Percentiles rank a stretch among this genome's conserved stretches.
phyloP scores from a whole-genome alignment of 768 basidiomycete genomes.

The Phanerodontia chrysosporium region DNA sequence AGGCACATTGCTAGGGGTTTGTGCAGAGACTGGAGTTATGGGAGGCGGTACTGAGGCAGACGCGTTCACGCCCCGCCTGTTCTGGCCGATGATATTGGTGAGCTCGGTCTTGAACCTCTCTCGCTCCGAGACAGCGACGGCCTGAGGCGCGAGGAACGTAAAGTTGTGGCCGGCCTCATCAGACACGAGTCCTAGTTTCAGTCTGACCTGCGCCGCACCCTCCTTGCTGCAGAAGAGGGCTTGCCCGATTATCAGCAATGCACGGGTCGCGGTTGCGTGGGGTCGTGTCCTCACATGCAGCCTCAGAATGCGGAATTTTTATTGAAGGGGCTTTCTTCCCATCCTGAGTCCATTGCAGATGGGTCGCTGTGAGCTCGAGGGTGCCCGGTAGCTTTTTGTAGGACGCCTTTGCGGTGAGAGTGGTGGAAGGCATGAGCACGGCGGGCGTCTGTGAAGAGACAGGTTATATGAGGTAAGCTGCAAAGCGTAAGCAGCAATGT shows the following conservation, averaged over 20 bases:
- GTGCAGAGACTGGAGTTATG: constrained; percentile 27
- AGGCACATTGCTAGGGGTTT: constrained; percentile 15
- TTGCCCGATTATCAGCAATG: constrained; percentile 22
- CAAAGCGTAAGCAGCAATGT: background rate
- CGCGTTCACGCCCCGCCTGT: constrained; percentile 38
- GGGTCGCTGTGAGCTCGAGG: constrained; percentile 68
- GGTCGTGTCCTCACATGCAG: constrained; percentile 49
- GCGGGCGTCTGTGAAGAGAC: constrained; percentile 7
- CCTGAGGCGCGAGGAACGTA: constrained; percentile 67
- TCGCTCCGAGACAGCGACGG: constrained; percentile 64
- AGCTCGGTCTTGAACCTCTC: constrained; percentile 81
- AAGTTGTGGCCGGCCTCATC: constrained; percentile 81
- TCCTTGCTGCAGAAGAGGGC: constrained; percentile 87
- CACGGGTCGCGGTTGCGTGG: constrained; percentile 9
- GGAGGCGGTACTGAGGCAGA: constrained; percentile 14
- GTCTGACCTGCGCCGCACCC: constrained; percentile 70
- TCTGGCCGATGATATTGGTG: constrained; percentile 71
- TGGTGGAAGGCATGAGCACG: constrained; percentile 50
- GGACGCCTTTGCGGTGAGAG: constrained; percentile 69
- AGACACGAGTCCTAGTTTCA: constrained; percentile 66
- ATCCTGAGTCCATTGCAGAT: constrained; percentile 79
- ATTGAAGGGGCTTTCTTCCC: constrained; percentile 62
- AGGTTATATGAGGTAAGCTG: constrained; percentile 25
- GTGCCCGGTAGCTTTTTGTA: constrained; percentile 81
- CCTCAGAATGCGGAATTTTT: constrained; percentile 55